Evolutionary conservation across 1,139 yeast species (phyloP).

Genomic region (Magnusiomyces suaveolens): DNA sequence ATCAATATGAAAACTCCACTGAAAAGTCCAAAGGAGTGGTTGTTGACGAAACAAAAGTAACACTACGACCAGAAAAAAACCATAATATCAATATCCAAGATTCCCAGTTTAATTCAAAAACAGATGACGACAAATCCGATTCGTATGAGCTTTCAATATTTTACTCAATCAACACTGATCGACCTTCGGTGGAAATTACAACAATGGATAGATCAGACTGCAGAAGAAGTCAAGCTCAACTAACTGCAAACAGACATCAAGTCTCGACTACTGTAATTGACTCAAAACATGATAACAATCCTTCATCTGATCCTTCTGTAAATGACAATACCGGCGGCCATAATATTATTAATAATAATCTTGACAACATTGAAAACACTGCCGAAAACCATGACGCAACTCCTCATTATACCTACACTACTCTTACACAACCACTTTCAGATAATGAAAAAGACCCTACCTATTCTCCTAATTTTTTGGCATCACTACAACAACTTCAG

Average conservation of each 20-base stretch:
- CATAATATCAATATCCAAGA: too few species aligned
- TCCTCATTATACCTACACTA: background rate
- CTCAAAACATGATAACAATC: background rate
- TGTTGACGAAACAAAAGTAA: too few species aligned
- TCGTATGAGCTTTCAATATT: background rate
- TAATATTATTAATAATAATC: background rate
- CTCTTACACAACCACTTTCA: background rate
- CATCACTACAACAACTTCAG: conserved; percentile 5
- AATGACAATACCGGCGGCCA: background rate
- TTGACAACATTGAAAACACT: background rate
- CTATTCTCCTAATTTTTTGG: background rate
- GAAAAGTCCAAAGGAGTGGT: background rate
- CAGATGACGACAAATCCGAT: background rate
- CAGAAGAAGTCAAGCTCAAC: background rate
- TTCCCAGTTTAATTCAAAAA: too few species aligned
- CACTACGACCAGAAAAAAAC: too few species aligned
- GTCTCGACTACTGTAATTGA: background rate
- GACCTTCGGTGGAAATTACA: background rate
- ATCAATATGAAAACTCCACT: background rate
- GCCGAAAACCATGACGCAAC: too few species aligned
- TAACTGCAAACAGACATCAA: background rate
- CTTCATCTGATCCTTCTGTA: background rate
- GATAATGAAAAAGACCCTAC: background rate
- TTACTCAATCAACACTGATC: background rate
- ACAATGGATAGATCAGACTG: background rate